A percentile compares a stretch with the other conserved stretches of the same genome.
Conservation (phyloP, 441 rosid species). For the Melastoma candidum region DNA sequence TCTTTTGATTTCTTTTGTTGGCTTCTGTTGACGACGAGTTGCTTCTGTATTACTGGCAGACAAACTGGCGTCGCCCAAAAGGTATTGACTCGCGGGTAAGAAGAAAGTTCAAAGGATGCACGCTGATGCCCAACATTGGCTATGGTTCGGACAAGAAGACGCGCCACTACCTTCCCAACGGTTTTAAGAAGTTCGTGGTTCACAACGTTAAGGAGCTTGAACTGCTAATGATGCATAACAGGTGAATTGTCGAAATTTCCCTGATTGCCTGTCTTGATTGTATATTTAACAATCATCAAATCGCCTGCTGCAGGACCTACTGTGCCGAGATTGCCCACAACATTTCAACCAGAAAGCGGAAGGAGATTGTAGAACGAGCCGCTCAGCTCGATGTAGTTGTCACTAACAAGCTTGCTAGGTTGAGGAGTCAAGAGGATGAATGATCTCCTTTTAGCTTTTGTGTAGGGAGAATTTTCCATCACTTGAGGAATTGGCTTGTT, state of each 20-base stretch:
- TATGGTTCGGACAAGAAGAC: conserved; percentile 84
- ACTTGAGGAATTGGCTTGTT: no score
- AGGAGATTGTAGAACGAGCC: conserved; percentile 75
- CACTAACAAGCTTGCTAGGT: conserved; percentile 72
- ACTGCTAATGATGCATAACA: conserved; percentile 88
- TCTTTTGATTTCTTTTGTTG: no score
- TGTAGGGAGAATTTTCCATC: no score
- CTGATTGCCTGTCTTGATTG: neutral
- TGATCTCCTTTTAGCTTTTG: conserved; percentile 12
- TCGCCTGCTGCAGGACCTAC: conserved; percentile 37
- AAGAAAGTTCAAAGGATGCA: conserved; percentile 82
- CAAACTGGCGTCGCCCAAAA: conserved; percentile 82
- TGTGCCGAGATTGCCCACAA: conserved; percentile 85
- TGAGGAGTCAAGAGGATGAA: conserved; percentile 85
- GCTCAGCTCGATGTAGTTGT: conserved; percentile 76
- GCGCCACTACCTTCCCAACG: conserved; percentile 72
- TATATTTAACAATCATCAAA: neutral
- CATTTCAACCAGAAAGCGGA: conserved; percentile 72
- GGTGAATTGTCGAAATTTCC: conserved; percentile 19
- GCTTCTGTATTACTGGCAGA: conserved; percentile 14
- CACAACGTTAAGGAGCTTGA: conserved; percentile 71
- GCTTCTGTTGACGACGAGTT: no score
- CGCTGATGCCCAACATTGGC: conserved; percentile 88
- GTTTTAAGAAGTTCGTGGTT: conserved; percentile 79
- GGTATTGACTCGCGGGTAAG: conserved; percentile 84